Evolutionary conservation across 2,329 filamentous ascomycete species (phyloP), one percentile per base, ranked within the genome.

Genomic region (Neopestalotiopsis sp.): DNA sequence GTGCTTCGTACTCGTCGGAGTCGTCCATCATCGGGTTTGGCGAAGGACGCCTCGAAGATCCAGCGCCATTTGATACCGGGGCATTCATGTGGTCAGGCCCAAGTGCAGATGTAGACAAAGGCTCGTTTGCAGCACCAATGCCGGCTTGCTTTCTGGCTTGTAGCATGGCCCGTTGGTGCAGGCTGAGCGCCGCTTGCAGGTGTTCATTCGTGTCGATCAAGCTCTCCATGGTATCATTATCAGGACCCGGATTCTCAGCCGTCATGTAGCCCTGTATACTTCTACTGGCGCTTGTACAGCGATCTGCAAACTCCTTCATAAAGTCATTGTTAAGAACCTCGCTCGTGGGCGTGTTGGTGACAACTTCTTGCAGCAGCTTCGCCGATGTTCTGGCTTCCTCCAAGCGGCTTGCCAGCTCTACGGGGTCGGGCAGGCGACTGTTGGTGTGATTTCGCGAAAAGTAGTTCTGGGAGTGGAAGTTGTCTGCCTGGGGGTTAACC

Each of bases 161-260:
- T n/a, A 91, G 81, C 56, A 97, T 84, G 10, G 94, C 92, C 67
- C 94, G 90, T 80, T 97, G 94, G 79, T 98, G 94, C 77, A 94
- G 91, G 72, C 90, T 96, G 56, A 95, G 86, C 0, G 95, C 91
- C 59, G 93, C 89, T 70, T 94, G 93, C 38, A 99, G 85, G 77
- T 95, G 92, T 80, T 98, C 96, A 78, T 97, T 97, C 14, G 94
- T 96, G 80, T 98, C 94, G 76, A 99, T 97, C 71, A 99, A 84
- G 14, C 90, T 95, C 77, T 96, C 90, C 88, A 98, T 94, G 1
- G 95, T 98, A 73, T 97, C 92, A 76, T 97, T 95, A 79, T 98
- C 96, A 0, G 95, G 95, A 1, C 89, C 79, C 0, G 95, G 95
- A 77, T 94, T 88, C 68, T 92, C 90, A 61, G 91, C 89, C 57